Evolutionary conservation across 371 early-diverging fungal genomes (phyloP), one percentile per base, ranked within the genome.

Genomic region (Haplosporangium sp.): DNA sequence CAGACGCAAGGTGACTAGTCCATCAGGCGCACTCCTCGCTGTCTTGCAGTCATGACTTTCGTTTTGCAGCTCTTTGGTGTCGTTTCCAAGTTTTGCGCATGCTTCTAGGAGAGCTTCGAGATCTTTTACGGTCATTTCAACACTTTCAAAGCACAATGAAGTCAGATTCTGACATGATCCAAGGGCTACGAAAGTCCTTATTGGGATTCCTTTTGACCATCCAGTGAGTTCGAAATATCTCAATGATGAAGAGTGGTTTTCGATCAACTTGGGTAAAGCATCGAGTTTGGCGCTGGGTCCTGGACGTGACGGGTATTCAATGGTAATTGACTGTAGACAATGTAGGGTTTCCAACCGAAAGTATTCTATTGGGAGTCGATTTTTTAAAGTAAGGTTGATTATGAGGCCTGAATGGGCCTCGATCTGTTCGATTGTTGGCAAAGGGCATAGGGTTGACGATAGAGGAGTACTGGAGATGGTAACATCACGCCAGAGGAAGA

Each of bases 311-410:
- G 27, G 27, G 27, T 27, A 27, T 27, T 27, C 27, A 27, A 27
- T 34, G 20, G 27, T 50, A 19, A 17, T 59, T 13, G 40, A 40
- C 17, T 5, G 7, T 40, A 59, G 40, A 3, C 40, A 40, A 8
- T 15, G 11, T 2, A 37, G 27, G 19, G n/a, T 19, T 7, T 39
- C 27, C n/a, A 59, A 4, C 2, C 38, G 40, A n/a, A 11, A 59
- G 27, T 59, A 59, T n/a, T 59, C 60, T 6, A n/a, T 59, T 4
- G 42, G 60, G 40, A 59, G 38, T 19, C 39, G 60, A 10, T 40
- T 40, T 37, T 59, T 59, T 7, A 59, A 17, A 8, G 7, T n/a
- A 3, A 59, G 38, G 60, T 38, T 39, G 17, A 11, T 38, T 10
- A 59, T 59, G n/a, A 39, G 39, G 9, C 17, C 38, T 19, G 60